A percentile compares a stretch with the other conserved stretches of the same genome.
phyloP scores from a whole-genome alignment of 1,284 basidiomycete genomes.

The Wallemia ichthyophaga region DNA sequence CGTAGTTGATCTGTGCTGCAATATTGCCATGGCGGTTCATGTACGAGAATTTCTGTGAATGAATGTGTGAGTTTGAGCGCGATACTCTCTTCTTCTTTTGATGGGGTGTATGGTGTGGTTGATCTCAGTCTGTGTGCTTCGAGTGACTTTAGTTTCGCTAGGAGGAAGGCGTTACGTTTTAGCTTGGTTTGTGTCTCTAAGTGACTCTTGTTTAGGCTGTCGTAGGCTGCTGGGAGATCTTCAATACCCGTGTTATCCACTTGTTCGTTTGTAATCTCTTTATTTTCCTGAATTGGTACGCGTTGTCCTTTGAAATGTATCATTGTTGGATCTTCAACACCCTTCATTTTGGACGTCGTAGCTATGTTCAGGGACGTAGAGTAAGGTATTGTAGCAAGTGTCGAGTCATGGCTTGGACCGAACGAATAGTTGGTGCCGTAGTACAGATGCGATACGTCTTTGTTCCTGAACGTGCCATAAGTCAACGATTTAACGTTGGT shows the following conservation, averaged over 20 bases:
- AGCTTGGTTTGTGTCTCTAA: not conserved
- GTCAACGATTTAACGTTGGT: not conserved
- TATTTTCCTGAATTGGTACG: not conserved
- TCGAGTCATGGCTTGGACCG: not conserved
- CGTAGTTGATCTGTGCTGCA: not conserved
- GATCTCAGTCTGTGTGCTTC: not conserved
- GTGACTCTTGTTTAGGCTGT: not conserved
- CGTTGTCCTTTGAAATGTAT: not conserved
- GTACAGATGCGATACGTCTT: not conserved
- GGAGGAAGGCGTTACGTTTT: not conserved
- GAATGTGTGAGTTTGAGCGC: not conserved
- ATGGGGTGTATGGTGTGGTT: not conserved
- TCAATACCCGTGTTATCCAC: not conserved
- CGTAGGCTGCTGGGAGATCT: not conserved
- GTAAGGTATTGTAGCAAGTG: not conserved
- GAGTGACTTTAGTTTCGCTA: not conserved
- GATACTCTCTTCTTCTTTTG: not conserved
- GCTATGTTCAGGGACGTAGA: not conserved
- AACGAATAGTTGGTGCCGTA: not conserved
- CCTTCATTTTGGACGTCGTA: not conserved
- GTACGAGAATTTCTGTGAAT: not conserved
- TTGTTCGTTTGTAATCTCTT: not conserved
- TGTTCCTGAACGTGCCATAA: not conserved
- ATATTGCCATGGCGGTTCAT: not conserved
- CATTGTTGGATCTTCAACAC: not conserved